Percentiles rank a stretch among this genome's conserved stretches.
These are phyloP conservation scores for Sporothrix protearum DNA, from an alignment of 2,329 filamentous ascomycete species.

Conservation along the genomic window DNA sequence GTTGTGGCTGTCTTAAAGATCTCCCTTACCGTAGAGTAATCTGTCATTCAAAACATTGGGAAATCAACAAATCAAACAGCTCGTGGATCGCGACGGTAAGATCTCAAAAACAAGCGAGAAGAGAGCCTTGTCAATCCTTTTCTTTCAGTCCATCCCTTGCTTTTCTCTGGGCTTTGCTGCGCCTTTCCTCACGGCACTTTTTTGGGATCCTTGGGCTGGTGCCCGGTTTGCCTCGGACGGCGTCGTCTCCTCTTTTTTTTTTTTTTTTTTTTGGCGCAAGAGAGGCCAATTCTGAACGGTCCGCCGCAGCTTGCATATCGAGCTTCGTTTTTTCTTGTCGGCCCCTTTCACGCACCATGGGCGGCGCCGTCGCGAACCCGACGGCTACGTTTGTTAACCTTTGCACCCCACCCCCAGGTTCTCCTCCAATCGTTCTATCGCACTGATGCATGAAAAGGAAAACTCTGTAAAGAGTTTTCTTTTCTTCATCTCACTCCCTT, in stretches of 20 bases:
- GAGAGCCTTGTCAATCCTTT: not conserved
- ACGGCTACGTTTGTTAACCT: not conserved
- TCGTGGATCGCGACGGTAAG: not conserved
- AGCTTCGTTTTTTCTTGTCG: not conserved
- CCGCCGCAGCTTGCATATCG: not conserved
- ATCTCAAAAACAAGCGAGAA: not conserved
- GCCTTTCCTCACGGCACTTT: not conserved
- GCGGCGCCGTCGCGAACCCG: not conserved
- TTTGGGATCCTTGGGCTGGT: too few relatives aligned
- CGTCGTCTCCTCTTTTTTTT: not conserved
- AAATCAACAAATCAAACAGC: not conserved
- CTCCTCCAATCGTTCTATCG: conserved; percentile 4
- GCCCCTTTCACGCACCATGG: not conserved
- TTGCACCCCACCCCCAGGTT: not conserved
- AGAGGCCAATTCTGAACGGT: not conserved
- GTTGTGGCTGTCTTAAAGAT: not conserved
- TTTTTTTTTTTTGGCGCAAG: not conserved
- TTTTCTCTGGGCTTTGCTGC: not conserved
- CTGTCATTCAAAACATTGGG: too few relatives aligned
- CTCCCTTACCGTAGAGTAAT: conserved; percentile 1
- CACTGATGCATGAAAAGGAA: not conserved
- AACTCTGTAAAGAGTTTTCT: conserved; percentile 15
- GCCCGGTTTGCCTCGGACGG: not conserved
- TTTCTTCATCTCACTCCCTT: not conserved
- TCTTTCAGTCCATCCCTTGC: not conserved